Evolutionary conservation across 257 asterid genomes (phyloP), one percentile per base, ranked within the genome.

Genomic region (Nicotiana tabacum): DNA sequence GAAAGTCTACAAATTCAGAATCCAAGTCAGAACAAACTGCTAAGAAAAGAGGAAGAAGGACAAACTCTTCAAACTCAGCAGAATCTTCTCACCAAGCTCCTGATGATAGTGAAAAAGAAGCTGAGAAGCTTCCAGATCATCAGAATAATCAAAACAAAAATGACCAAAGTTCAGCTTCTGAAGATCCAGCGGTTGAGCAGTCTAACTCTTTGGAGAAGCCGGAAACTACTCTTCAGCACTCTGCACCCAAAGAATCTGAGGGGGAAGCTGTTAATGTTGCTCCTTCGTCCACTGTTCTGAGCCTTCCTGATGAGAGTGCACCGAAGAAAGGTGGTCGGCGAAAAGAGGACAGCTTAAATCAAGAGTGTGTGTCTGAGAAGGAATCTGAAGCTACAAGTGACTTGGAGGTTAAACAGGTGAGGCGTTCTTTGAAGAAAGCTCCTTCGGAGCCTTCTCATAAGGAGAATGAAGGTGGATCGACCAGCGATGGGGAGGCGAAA

Each of bases 401-500:
- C 69, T 85, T 91, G 83, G 89, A 80, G 77, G 81, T 80, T 29
- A 85, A 83, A 83, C 83, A 79, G 51, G 88, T 56, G 43, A 79
- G 62, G 58, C 87, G 62, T 48, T 39, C 82, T 37, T 83, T 78
- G 77, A 89, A 82, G 82, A 85, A 74, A 51, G 66, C 78, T 65
- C 81, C 86, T 77, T 77, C 67, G 13, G 86, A 87, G 84, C 70
- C 87, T 87, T 43, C 88, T 58, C 66, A 81, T 80, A 88, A 88
- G 81, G 89, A 85, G 85, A 89, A 85, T 85, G 88, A 86, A 66
- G 89, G 86, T 85, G 90, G 80, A 51, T 82, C 85, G 81, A 85
- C 85, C 77, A 90, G 93, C 85, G 92, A 93, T 87, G 84, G 88
- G 51, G 91, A 87, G 80, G 82, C 85, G 84, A 88, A 83, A 81